Base-by-base conservation (phyloP, 2,329 filamentous ascomycete genomes). In the Lomentospora prolificans region DNA sequence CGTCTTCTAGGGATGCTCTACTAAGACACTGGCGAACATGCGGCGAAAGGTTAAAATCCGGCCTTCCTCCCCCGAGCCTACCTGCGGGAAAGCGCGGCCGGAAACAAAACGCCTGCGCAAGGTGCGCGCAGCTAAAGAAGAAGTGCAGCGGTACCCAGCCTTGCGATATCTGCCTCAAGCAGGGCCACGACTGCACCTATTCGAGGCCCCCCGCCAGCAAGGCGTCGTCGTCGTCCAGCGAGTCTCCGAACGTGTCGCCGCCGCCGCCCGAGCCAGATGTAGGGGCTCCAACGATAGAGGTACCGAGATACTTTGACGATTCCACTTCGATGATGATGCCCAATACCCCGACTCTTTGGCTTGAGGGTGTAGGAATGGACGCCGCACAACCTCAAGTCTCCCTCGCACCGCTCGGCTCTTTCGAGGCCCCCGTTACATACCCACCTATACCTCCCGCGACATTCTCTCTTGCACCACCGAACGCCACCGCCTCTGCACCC, bases 141-240 rank as follows among this genome's bases (percentile, higher is more conserved):
- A 48, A 48, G 22, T 48, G 44, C 22, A 48, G 44, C 44, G 44
- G 44, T 4, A 48, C 44, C 3, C 44, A 22, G 10, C 44, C 44
- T 14, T 48, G 44, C 22, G 22, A 48, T 5, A 48, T 48, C 22
- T 48, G 44, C 44, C 17, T 22, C 8, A 48, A 48, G 44, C 44
- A 48, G 44, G 44, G 44, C 7, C 44, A 48, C 44, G 44, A 48
- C 7, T 48, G 44, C 22, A 48, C 44, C 44, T 48, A 48, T 48
- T 8, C 44, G 2, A 22, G 44, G 10, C 3, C 17, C 17, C 3
- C 44, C 19, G 22, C 17, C 6, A 48, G 8, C 17, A 12, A 7
- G 7, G 30, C 30, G 7, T 3, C 44, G 5, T 48, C 22, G 17
- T 22, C 22, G n/a, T 10, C 44, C 17, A 48, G 44, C 44, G 44